phyloP scores from a whole-genome alignment of 306 rosid genomes.

The Prunus salicina region DNA sequence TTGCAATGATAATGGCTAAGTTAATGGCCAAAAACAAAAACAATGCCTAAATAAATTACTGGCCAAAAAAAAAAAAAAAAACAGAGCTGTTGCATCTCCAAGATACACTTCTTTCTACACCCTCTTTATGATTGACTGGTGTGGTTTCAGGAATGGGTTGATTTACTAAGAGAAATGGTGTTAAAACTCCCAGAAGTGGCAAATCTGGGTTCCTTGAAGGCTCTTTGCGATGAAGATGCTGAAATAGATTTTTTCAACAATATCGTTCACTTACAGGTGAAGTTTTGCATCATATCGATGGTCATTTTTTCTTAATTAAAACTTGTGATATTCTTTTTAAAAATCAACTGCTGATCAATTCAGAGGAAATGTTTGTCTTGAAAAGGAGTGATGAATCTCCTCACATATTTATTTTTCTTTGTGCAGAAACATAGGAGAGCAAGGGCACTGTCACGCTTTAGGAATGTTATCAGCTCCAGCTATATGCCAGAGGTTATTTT shows the following conservation, averaged over 20 bases:
- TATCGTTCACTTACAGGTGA: conserved; percentile 72
- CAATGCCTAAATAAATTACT: background rate
- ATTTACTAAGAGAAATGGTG: conserved; percentile 75
- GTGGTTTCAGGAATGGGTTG: conserved; percentile 78
- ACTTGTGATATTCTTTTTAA: background rate
- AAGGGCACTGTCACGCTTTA: conserved; percentile 69
- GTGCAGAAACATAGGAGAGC: conserved; percentile 84
- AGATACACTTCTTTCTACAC: background rate
- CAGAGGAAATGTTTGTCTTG: background rate
- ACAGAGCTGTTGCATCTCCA: background rate
- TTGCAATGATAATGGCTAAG: too few relatives aligned
- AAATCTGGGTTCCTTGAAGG: conserved; percentile 55
- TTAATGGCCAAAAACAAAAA: too few relatives aligned
- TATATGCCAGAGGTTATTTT: conserved; percentile 60
- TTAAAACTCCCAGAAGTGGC: conserved; percentile 68
- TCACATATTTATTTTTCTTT: conserved; percentile 17
- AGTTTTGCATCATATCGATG: conserved; percentile 5
- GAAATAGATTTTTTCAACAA: conserved; percentile 76
- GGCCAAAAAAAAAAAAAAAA: background rate
- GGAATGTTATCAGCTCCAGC: conserved; percentile 44
- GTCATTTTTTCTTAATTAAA: background rate
- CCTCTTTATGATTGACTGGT: conserved; percentile 9
- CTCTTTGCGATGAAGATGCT: conserved; percentile 52
- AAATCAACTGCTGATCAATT: background rate
- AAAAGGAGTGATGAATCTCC: background rate